Evolutionary conservation across 345 rosid species (phyloP).

Genomic region (Eucalyptus marginata): DNA sequence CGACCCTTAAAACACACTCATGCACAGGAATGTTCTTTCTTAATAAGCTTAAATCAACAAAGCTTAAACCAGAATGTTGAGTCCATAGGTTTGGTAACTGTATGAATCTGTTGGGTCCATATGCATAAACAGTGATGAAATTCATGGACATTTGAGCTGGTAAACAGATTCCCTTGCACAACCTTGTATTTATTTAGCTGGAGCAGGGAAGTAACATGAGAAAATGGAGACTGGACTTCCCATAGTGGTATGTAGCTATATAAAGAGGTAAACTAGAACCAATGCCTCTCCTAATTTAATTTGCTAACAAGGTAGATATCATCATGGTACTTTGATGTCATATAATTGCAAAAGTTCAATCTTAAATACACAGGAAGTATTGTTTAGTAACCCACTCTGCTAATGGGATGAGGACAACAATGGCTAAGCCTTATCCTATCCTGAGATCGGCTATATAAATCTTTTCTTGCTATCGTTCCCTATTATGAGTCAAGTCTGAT

Average conservation of each 20-base stretch:
- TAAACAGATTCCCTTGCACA: neutral
- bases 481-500: neutral
- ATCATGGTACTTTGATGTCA: neutral
- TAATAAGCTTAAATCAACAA: neutral
- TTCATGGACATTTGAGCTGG: neutral
- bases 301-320: neutral
- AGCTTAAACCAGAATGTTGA: neutral
- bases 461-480: neutral
- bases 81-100: neutral
- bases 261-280: neutral
- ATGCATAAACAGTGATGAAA: neutral
- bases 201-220: neutral
- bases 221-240: neutral
- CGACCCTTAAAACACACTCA: neutral
- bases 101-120: neutral
- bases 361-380: neutral
- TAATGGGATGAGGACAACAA: neutral
- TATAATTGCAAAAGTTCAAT: neutral
- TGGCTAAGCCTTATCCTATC: neutral
- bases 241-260: neutral
- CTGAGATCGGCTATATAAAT: neutral
- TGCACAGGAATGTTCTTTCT: neutral
- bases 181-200: neutral
- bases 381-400: neutral
- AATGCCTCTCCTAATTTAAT: neutral